These are phyloP conservation scores for Fusarium nurragi DNA, from an alignment of 2,329 filamentous ascomycete species.

Conservation along the genomic window DNA sequence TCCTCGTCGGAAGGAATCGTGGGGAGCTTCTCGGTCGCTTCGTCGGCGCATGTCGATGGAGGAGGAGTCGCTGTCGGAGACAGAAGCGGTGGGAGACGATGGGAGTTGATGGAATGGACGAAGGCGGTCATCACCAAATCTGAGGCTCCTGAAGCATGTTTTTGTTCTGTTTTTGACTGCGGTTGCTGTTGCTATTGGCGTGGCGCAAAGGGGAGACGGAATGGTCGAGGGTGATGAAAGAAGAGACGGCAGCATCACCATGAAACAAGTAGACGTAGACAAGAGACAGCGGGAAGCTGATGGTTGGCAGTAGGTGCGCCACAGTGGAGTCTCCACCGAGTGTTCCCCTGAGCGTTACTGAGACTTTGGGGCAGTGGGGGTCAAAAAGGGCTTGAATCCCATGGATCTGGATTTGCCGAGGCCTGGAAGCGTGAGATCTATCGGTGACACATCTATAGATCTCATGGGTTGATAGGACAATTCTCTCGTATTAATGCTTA, in stretches of 20 bases:
- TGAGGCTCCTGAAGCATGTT: slow-evolving; percentile 36
- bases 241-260: slow-evolving; percentile 9
- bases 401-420: slow-evolving; percentile 23
- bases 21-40: slow-evolving; percentile 24
- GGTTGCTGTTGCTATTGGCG: neutral
- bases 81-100: slow-evolving; percentile 35
- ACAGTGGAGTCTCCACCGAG: slow-evolving; percentile 23
- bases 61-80: slow-evolving; percentile 21
- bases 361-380: slow-evolving; percentile 32
- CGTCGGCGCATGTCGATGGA: slow-evolving; percentile 21
- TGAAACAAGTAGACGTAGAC: neutral
- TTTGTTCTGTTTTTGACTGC: neutral
- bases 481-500: neutral
- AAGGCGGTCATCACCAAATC: slow-evolving; percentile 43
- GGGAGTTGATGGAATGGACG: slow-evolving; percentile 36
- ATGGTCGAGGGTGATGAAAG: slow-evolving; percentile 2
- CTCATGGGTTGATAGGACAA: neutral
- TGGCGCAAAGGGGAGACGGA: neutral
- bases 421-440: neutral
- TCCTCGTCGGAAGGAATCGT: slow-evolving; percentile 47
- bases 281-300: neutral
- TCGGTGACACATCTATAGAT: neutral
- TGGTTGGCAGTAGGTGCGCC: slow-evolving; percentile 22
- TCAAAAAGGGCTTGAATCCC: slow-evolving; percentile 23
- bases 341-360: slow-evolving; percentile 32